phyloP scores from a whole-genome alignment of 2,329 filamentous ascomycete genomes.

The Aaosphaeria pasadenensis region DNA sequence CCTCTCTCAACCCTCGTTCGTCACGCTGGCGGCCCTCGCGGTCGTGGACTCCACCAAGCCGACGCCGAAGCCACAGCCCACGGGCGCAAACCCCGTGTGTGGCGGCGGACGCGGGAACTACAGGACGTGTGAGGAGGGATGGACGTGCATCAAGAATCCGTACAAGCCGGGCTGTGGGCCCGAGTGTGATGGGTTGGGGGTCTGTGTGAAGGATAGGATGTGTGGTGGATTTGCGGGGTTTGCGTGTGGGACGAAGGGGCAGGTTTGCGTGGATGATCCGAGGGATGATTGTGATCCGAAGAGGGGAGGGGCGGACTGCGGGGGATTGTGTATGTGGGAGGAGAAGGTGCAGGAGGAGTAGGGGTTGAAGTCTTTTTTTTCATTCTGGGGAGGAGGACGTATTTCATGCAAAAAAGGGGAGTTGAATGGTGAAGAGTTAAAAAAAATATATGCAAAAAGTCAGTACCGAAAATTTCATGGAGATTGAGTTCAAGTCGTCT shows the following conservation, averaged over 20 bases:
- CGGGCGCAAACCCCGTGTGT: conserved; percentile 19
- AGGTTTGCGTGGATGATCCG: conserved; percentile 44
- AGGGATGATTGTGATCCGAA: conserved; percentile 41
- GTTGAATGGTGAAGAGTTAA: background rate
- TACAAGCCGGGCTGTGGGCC: conserved; percentile 27
- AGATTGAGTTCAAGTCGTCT: too few relatives aligned
- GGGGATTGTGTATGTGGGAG: conserved; percentile 40
- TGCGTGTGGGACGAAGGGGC: conserved; percentile 24
- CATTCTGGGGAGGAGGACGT: too few relatives aligned
- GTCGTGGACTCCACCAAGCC: conserved; percentile 2
- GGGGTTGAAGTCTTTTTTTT: background rate
- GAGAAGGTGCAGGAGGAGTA: background rate
- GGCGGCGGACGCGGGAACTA: conserved; percentile 20
- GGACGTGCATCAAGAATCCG: conserved; percentile 31
- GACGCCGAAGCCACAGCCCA: background rate
- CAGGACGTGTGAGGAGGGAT: conserved; percentile 9
- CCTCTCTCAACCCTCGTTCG: background rate
- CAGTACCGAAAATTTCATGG: too few relatives aligned
- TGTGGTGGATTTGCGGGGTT: conserved; percentile 44
- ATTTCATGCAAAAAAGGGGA: too few relatives aligned
- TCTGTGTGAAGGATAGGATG: conserved; percentile 32
- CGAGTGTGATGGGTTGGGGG: conserved; percentile 28
- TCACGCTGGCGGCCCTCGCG: background rate
- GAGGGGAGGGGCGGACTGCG: conserved; percentile 43
- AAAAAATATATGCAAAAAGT: conserved; percentile 3